Conservation (phyloP, 495 filamentous ascomycete genomes). For the Oleoguttula mirabilis region DNA sequence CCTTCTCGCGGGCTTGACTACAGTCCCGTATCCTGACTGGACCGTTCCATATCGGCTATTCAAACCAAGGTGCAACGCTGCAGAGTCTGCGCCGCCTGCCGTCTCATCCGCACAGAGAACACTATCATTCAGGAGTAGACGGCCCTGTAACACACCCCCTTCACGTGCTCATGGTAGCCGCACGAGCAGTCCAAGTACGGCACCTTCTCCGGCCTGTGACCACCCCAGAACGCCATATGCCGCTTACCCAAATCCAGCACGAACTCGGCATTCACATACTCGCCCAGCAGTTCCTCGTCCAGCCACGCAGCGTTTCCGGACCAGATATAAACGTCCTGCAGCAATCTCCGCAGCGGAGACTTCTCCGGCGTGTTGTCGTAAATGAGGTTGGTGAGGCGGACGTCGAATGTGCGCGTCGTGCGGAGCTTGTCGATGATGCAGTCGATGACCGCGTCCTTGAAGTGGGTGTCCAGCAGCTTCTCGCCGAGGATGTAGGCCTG, state of each 20-base stretch:
- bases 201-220: neutral
- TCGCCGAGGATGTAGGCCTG: slow-evolving; percentile 8
- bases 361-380: slow-evolving; percentile 1
- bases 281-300: neutral
- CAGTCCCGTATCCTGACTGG: too few relatives aligned
- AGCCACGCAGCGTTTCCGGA: neutral
- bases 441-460: slow-evolving; percentile 7
- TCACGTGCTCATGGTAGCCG: neutral
- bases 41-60: too few relatives aligned
- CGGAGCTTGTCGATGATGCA: slow-evolving; percentile 4
- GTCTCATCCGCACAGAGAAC: too few relatives aligned
- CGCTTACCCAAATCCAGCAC: neutral
- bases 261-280: slow-evolving; percentile 1
- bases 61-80: too few relatives aligned
- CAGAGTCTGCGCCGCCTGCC: too few relatives aligned
- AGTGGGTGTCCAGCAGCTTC: slow-evolving; percentile 4
- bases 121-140: too few relatives aligned
- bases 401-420: neutral
- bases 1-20: too few relatives aligned
- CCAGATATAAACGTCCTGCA: neutral
- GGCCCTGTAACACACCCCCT: neutral
- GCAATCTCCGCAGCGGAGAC: neutral
- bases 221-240: neutral
- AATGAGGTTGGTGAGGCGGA: neutral
- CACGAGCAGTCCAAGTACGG: neutral